These are phyloP conservation scores for Auriscalpium microsporum DNA, from an alignment of 768 basidiomycete species.

Conservation along the genomic window DNA sequence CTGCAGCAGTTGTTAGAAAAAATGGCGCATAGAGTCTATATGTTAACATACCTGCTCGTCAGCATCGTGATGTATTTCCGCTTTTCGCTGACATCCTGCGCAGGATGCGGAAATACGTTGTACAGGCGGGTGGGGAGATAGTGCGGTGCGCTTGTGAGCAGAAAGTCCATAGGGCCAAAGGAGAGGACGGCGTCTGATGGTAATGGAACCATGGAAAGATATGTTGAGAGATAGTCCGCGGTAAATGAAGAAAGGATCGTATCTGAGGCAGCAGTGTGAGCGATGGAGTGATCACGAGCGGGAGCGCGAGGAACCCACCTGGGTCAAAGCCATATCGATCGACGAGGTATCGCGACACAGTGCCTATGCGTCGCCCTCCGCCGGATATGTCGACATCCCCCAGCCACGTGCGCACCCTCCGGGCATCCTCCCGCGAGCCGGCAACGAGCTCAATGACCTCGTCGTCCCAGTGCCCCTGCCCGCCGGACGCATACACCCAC, in stretches of 20 bases:
- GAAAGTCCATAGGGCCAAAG: constrained; percentile 73
- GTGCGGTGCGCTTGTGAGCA: constrained; percentile 68
- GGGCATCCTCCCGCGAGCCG: constrained; percentile 65
- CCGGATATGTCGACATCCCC: constrained; percentile 73
- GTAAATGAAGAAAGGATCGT: constrained; percentile 71
- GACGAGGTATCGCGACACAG: constrained; percentile 64
- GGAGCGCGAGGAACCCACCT: constrained; percentile 31
- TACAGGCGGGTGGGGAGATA: constrained; percentile 71
- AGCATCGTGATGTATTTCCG: constrained; percentile 66
- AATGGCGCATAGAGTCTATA: background rate
- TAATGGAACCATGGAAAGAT: constrained; percentile 69
- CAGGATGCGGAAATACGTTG: constrained; percentile 72
- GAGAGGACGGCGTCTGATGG: constrained; percentile 67
- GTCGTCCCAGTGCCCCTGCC: constrained; percentile 70
- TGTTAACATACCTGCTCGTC: constrained; percentile 49
- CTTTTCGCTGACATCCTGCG: constrained; percentile 66
- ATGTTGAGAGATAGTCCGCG: constrained; percentile 65
- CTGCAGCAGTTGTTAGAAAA: constrained; percentile 26
- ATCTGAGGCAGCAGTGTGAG: constrained; percentile 32
- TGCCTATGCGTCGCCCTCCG: constrained; percentile 54
- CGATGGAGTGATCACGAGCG: background rate
- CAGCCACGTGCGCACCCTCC: constrained; percentile 66
- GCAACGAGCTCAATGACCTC: constrained; percentile 69
- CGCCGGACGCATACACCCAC: constrained; percentile 47
- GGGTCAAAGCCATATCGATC: constrained; percentile 78